A percentile compares a stretch with the other conserved stretches of the same genome.
phyloP scores from a whole-genome alignment of 352 stramenopile species.

The Globisporangium iwayamae region DNA sequence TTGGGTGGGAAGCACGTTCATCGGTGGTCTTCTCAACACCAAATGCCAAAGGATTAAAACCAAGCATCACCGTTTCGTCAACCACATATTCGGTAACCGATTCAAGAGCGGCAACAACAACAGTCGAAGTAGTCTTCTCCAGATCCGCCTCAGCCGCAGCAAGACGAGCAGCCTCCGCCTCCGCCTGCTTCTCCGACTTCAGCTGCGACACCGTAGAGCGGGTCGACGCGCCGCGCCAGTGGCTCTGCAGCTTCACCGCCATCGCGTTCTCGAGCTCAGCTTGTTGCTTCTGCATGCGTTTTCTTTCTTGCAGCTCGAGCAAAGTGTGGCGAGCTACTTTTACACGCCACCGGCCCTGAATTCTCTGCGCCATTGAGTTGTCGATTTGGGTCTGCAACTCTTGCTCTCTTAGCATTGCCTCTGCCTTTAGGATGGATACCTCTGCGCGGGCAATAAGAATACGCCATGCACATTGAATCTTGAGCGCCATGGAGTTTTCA shows the following conservation, averaged over 20 bases:
- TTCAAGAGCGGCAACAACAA: neutral
- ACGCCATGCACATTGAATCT: slow-evolving; percentile 19
- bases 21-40: neutral
- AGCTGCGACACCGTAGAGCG: slow-evolving; percentile 10
- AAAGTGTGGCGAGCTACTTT: neutral
- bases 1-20: neutral
- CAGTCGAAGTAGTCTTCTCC: neutral
- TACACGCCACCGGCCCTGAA: slow-evolving; percentile 35
- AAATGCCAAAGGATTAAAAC: too few relatives aligned
- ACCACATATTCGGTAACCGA: neutral
- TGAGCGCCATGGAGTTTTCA: slow-evolving; percentile 1
- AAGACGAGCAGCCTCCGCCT: neutral
- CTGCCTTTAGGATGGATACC: neutral
- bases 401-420: slow-evolving; percentile 19
- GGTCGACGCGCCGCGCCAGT: slow-evolving; percentile 18
- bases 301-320: neutral
- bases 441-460: slow-evolving; percentile 7
- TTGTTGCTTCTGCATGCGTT: neutral
- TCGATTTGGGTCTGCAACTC: slow-evolving; percentile 14
- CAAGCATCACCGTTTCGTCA: neutral
- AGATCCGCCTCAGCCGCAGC: neutral
- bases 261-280: slow-evolving; percentile 12
- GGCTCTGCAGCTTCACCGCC: slow-evolving; percentile 22
- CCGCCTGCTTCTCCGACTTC: slow-evolving; percentile 4
- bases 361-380: slow-evolving; percentile 21